Percentiles rank a stretch among this genome's conserved stretches.
Evolutionary conservation across 2,329 filamentous ascomycete species (phyloP).

Genomic region (Lizonia empirigonia): DNA sequence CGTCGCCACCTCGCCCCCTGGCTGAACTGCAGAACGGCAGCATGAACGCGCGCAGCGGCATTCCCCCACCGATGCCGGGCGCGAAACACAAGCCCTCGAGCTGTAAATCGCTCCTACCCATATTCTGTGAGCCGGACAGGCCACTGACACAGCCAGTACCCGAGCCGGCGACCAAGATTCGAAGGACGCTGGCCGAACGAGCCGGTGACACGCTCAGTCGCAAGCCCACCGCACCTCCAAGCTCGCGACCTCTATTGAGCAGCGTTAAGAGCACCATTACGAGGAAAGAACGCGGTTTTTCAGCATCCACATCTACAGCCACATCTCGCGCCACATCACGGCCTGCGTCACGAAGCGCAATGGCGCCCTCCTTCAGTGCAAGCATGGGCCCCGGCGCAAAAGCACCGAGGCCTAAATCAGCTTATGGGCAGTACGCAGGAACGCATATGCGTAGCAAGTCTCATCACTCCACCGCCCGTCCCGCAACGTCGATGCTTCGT

Average conservation of each 20-base stretch:
- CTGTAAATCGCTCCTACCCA: constrained; percentile 44
- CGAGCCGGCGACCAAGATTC: constrained; percentile 55
- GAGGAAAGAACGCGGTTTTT: constrained; percentile 44
- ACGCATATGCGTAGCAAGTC: constrained; percentile 54
- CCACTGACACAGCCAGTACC: constrained; percentile 45
- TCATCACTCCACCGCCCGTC: constrained; percentile 51
- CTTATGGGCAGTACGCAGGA: constrained; percentile 41
- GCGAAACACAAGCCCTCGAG: constrained; percentile 60
- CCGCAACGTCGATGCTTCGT: constrained; percentile 49
- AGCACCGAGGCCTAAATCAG: constrained; percentile 57
- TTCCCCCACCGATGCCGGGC: constrained; percentile 54
- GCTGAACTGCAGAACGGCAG: constrained; percentile 58
- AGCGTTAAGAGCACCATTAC: constrained; percentile 56
- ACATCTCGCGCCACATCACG: constrained; percentile 46
- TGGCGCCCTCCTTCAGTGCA: constrained; percentile 59
- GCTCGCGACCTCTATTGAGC: constrained; percentile 48
- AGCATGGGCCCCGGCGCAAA: constrained; percentile 59
- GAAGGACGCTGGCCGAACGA: constrained; percentile 57
- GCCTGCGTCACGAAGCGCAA: constrained; percentile 52
- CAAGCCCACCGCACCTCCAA: constrained; percentile 50
- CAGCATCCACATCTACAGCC: constrained; percentile 47
- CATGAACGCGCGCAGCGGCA: constrained; percentile 59
- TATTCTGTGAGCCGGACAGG: constrained; percentile 14
- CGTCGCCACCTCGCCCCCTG: constrained; percentile 46
- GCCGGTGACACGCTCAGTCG: constrained; percentile 55